Base-by-base conservation (phyloP, 2,329 filamentous ascomycete genomes). In the Ceratocystis harringtonii region DNA sequence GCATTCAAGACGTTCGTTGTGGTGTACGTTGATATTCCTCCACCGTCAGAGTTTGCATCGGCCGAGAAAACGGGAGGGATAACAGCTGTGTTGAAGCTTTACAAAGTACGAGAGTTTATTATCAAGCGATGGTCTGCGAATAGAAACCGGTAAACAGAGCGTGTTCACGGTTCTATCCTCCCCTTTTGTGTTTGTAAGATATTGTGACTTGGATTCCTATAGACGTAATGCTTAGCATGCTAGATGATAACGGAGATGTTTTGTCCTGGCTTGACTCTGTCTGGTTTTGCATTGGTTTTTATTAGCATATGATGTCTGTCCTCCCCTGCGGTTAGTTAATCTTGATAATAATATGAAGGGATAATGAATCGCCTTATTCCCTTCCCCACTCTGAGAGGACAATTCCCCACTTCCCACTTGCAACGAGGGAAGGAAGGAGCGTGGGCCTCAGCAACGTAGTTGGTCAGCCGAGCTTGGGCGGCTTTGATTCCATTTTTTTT, bases 1-100 rank as follows among this genome's bases (percentile, higher is more conserved):
- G 94, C 95, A 4, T 84, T 87, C 72, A 99, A 99, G 80, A 96
- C 86, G 61, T 74, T 99, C 69, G 85, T 97, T 45, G 74, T 99
- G 41, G 87, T 89, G 50, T 99, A 96, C 72, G 92, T 99, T 12
- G 92, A 97, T 69, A 81, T 99, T 4, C 94, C 94, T 1, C 81
- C 87, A 2, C 88, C 89, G 1, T 71, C 78, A 17, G 76, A 77
- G 60, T 75, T 78, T 32, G 73, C 77, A 1, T 74, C 75, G 44
- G 78, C 78, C 17, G 71, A 77, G 17, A 74, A 75, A 66, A 72
- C 77, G 30, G 52, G 52, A 4, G 84, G 89, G 67, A 80, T 94
- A 62, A 81, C 84, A 1, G 77, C 76, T 8, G 74, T 88, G 30
- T 74, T 96, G 70, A 80, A 80, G 70, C 78, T 80, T 65, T 96